Base-by-base conservation (phyloP, 1,139 yeast genomes). In the Pichiaceae sp. region DNA sequence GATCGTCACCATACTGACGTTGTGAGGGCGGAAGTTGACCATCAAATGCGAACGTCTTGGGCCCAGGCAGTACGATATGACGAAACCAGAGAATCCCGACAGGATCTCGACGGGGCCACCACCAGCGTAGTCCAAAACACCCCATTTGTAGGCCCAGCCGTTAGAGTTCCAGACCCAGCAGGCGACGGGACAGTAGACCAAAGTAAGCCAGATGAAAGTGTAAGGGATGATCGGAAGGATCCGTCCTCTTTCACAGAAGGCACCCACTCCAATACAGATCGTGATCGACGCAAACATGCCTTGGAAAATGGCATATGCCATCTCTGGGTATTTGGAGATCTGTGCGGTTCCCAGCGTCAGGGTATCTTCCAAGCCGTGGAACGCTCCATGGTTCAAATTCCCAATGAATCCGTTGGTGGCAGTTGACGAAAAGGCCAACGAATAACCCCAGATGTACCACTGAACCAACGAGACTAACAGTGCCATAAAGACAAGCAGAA, bases 361-460 rank as follows among this genome's bases (percentile, higher is more conserved):
- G 11, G 44, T 33, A 5, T 34, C 27, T 8, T 49, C 50, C 17
- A 54, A 40, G 54, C 83, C 71, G 53, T 80, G 72, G 53, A 86
- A 75, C 4, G 96, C 97, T 57, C 89, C 85, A 36, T 78, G 70
- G 50, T 77, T 77, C 49, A 91, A 62, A 57, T 89, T 78, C 4
- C 98, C 98, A 49, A 91, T 89, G 56, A 78, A 91, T 31, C 80
- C 77, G 59, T 87, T 86, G 29, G 78, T 63, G 2, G 95, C 86
- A 0, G 82, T 73, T 14, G 68, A 53, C 1, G 91, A 78, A 52
- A 91, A 87, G 3, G 97, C 94, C 34, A 91, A 63, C 0, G 96
- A 85, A 57, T 85, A 91, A 18, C 97, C 97, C 97, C 97, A 91
- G 55, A 91, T 86, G 60, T 87, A 91, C 97, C 97, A 91, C 57